Evolutionary conservation across 2,329 filamentous ascomycete species (phyloP).

Genomic region (Monilinia vaccinii-corymbosi): DNA sequence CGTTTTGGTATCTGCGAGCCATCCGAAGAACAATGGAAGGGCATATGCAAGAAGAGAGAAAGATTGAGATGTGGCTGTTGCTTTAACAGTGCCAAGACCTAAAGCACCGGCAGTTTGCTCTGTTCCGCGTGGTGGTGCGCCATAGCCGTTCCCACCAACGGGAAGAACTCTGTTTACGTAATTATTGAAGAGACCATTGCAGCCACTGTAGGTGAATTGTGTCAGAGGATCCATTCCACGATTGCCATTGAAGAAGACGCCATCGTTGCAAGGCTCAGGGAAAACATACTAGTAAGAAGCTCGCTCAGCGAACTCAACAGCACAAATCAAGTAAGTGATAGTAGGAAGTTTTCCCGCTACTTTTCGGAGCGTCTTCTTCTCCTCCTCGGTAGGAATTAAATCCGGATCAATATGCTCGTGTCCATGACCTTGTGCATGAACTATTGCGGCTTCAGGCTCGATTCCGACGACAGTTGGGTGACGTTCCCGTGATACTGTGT

Average conservation of each 20-base stretch:
- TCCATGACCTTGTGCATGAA: not conserved
- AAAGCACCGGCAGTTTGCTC: constrained; percentile 43
- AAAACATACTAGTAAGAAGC: constrained; percentile 70
- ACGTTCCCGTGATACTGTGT: constrained; percentile 9
- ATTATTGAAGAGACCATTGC: constrained; percentile 33
- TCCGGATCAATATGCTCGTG: not conserved
- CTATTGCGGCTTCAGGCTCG: not conserved
- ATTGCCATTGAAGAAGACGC: constrained; percentile 33
- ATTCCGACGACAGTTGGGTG: not conserved
- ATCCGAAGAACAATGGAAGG: constrained; percentile 41
- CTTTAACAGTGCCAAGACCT: constrained; percentile 44
- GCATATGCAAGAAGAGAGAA: constrained; percentile 42
- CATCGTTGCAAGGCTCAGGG: constrained; percentile 13
- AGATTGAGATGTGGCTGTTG: constrained; percentile 44
- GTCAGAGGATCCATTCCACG: not conserved
- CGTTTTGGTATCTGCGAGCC: constrained; percentile 52
- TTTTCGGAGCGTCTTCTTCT: constrained; percentile 50
- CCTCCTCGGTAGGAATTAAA: constrained; percentile 43
- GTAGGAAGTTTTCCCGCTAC: constrained; percentile 56
- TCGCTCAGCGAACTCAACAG: constrained; percentile 67
- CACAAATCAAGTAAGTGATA: constrained; percentile 59
- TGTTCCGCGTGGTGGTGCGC: constrained; percentile 31
- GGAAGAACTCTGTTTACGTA: constrained; percentile 54
- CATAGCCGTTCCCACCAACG: constrained; percentile 31
- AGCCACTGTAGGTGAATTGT: not conserved